Evolutionary conservation across 305 asterid genomes (phyloP).

Genomic region (Solanum hybrid): DNA sequence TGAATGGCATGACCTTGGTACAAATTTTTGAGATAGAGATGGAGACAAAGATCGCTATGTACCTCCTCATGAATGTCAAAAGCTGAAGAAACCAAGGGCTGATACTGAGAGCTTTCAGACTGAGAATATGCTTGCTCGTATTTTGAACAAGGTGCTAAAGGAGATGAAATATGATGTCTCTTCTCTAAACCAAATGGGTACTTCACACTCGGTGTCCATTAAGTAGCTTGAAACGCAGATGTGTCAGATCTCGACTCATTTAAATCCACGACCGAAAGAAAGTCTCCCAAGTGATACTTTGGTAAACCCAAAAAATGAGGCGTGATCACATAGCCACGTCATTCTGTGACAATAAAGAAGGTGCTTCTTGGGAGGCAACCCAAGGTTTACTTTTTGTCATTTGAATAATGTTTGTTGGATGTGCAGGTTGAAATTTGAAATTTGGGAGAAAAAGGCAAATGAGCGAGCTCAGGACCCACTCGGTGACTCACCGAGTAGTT

Average conservation of each 20-base stretch:
- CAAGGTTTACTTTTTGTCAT: neutral
- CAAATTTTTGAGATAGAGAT: neutral
- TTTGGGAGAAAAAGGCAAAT: neutral
- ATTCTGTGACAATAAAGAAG: neutral
- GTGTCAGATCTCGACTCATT: neutral
- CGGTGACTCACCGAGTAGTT: neutral
- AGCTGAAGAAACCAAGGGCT: neutral
- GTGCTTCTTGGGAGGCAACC: neutral
- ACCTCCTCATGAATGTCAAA: neutral
- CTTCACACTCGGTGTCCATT: neutral
- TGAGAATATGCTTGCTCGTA: neutral
- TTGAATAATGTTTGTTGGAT: neutral
- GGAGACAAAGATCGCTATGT: neutral
- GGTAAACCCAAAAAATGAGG: neutral
- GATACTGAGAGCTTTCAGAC: neutral
- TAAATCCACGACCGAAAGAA: neutral
- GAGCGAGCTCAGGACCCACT: neutral
- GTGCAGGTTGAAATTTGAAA: neutral
- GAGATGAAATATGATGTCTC: neutral
- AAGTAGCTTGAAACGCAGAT: neutral
- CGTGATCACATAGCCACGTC: neutral
- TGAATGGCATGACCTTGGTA: neutral
- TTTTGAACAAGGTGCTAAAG: neutral
- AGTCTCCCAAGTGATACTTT: neutral
- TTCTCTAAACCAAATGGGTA: neutral